Percentiles rank a stretch among this genome's conserved stretches.
phyloP scores from a whole-genome alignment of 441 rosid genomes.

The Erysimum cheiri region DNA sequence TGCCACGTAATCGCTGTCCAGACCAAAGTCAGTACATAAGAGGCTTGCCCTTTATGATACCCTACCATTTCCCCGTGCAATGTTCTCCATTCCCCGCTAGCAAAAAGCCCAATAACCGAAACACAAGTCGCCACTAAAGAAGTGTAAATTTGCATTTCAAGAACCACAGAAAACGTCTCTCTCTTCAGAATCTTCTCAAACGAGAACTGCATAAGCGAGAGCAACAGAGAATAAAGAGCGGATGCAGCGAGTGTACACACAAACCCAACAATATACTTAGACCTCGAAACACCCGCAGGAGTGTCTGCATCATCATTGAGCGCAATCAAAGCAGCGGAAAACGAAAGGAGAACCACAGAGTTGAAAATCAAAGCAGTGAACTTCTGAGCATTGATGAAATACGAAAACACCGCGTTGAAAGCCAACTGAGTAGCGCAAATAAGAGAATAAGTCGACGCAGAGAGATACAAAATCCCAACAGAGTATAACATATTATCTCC shows the following conservation, averaged over 20 bases:
- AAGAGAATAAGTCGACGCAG: conserved; percentile 91
- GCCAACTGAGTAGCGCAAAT: conserved; percentile 88
- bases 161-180: conserved; percentile 72
- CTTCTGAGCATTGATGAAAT: conserved; percentile 83
- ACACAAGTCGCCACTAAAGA: conserved; percentile 66
- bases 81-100: conserved; percentile 88
- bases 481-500: conserved; percentile 86
- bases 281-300: conserved; percentile 65
- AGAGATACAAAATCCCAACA: conserved; percentile 77
- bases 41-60: conserved; percentile 58
- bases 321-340: conserved; percentile 77
- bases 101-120: conserved; percentile 64
- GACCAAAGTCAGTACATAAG: conserved; percentile 73
- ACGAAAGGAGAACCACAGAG: conserved; percentile 73
- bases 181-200: conserved; percentile 72
- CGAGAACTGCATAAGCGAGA: conserved; percentile 81
- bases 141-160: conserved; percentile 86
- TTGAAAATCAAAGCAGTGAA: conserved; percentile 75
- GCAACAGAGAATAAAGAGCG: conserved; percentile 77
- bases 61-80: conserved; percentile 70
- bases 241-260: conserved; percentile 73
- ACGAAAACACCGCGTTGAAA: conserved; percentile 82
- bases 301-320: conserved; percentile 67
- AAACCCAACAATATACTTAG: conserved; percentile 67
- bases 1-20: conserved; percentile 87